These are phyloP conservation scores for Stereum hirsutum DNA, from an alignment of 1,284 basidiomycete genomes.

Conservation along the genomic window DNA sequence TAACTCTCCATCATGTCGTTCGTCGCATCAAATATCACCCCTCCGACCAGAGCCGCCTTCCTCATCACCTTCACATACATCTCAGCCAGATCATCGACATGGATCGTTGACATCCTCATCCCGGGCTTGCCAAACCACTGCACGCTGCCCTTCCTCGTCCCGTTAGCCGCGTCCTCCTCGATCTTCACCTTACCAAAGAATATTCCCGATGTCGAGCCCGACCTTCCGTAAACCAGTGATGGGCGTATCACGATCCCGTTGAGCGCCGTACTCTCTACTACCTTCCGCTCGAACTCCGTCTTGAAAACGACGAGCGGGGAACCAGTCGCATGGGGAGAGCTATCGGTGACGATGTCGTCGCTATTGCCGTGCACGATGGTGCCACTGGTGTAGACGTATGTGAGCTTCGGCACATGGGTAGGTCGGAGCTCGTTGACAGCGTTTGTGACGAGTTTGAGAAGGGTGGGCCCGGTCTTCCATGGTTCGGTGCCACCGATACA, in stretches of 20 bases:
- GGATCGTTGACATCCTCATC: slow-evolving; percentile 31
- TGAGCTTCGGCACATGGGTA: slow-evolving; percentile 15
- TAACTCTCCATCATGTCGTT: slow-evolving; percentile 36
- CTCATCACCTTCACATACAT: slow-evolving; percentile 35
- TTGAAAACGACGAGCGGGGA: slow-evolving; percentile 26
- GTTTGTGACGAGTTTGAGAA: slow-evolving; percentile 26
- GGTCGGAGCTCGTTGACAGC: slow-evolving; percentile 24
- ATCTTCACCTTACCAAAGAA: slow-evolving; percentile 33
- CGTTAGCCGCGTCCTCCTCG: too few relatives aligned
- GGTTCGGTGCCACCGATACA: slow-evolving; percentile 18
- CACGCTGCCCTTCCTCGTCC: slow-evolving; percentile 23
- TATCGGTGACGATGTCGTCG: slow-evolving; percentile 26
- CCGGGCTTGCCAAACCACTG: slow-evolving; percentile 31
- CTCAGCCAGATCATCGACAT: slow-evolving; percentile 43
- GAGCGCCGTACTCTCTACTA: slow-evolving; percentile 22
- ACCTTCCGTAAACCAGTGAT: slow-evolving; percentile 34
- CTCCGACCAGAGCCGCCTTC: slow-evolving; percentile 26
- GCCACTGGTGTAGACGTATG: slow-evolving; percentile 42
- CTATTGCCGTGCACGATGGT: slow-evolving; percentile 38
- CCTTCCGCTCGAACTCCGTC: slow-evolving; percentile 24
- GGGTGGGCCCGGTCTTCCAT: slow-evolving; percentile 11
- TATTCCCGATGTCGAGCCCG: slow-evolving; percentile 27
- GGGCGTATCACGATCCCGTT: slow-evolving; percentile 46
- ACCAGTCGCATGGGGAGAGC: slow-evolving; percentile 21
- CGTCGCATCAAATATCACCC: slow-evolving; percentile 34